Evolutionary conservation across 2,329 filamentous ascomycete species (phyloP), one percentile per base, ranked within the genome.

Genomic region (Chaetomium strumarium): DNA sequence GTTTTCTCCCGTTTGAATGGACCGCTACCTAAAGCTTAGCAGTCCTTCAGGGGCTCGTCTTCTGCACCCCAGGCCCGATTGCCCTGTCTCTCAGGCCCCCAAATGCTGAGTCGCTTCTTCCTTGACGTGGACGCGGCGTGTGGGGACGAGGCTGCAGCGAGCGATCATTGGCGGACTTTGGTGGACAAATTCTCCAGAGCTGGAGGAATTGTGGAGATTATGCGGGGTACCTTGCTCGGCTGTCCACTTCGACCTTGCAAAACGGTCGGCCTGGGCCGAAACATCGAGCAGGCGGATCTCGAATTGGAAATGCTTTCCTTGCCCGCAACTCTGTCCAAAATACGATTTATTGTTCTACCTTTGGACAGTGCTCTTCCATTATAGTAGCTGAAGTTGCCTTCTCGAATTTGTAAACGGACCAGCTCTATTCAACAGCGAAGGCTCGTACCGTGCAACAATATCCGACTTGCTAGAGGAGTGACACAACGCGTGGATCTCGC

Each of bases 131-230:
- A 55, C 39, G 34, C 17, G 46, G 37, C 13, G 30, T 44, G 17
- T 40, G 37, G 51, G 34, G n/a, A 6, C 4, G 9, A 20, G 17
- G 29, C 33, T 38, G 34, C 34, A 36, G 39, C 43, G 37, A 16
- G 46, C 48, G 51, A 58, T 24, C 52, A 62, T 62, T 62, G 58
- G 60, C 58, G 60, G 60, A 60, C 57, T 60, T 62, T 55, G 36
- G 12, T 45, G 44, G 33, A 44, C 30, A 58, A 55, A 58, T 62
- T 62, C 60, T 62, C 60, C 60, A 62, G 58, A 30, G 36, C 54
- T 57, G 60, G 57, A 55, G 55, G 56, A 60, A 58, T 54, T 59
- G 56, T 57, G 60, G 57, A 49, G 58, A 49, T 44, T 29, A 48
- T 53, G 58, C 56, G 59, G 58, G 58, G 58, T 49, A 49, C 31